Evolutionary conservation across 2,329 filamentous ascomycete species (phyloP).

Genomic region (Penicillium concentricum): DNA sequence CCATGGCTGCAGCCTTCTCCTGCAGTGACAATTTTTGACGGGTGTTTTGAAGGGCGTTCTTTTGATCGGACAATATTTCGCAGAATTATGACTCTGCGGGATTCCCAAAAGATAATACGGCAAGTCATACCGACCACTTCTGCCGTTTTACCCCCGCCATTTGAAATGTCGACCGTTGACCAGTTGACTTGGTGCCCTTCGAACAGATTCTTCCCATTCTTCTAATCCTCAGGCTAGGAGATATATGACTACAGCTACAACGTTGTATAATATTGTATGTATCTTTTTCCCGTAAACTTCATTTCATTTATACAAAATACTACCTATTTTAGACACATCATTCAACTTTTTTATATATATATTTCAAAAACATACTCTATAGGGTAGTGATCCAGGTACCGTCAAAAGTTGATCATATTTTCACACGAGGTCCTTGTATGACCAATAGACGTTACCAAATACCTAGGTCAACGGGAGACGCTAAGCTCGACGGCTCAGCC

Average conservation of each 20-base stretch:
- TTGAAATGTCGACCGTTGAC: neutral
- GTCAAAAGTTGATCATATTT: neutral
- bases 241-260: neutral
- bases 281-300: neutral
- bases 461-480: neutral
- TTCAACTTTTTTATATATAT: neutral
- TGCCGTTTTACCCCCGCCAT: slow-evolving; percentile 23
- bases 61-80: slow-evolving; percentile 27
- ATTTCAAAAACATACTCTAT: neutral
- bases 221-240: no score
- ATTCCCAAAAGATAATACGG: slow-evolving; percentile 25
- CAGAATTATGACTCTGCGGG: slow-evolving; percentile 33
- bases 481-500: slow-evolving; percentile 5
- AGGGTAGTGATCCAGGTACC: neutral
- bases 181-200: neutral
- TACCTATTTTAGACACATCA: no score
- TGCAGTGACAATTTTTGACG: slow-evolving; percentile 23
- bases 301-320: neutral
- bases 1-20: slow-evolving; percentile 38
- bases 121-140: slow-evolving; percentile 22
- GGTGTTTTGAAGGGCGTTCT: slow-evolving; percentile 14
- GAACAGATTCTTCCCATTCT: no score
- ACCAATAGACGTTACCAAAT: neutral
- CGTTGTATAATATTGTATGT: neutral
- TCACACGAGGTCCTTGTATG: neutral